phyloP scores from a whole-genome alignment of 306 rosid genomes.

The Acmispon strigosus region DNA sequence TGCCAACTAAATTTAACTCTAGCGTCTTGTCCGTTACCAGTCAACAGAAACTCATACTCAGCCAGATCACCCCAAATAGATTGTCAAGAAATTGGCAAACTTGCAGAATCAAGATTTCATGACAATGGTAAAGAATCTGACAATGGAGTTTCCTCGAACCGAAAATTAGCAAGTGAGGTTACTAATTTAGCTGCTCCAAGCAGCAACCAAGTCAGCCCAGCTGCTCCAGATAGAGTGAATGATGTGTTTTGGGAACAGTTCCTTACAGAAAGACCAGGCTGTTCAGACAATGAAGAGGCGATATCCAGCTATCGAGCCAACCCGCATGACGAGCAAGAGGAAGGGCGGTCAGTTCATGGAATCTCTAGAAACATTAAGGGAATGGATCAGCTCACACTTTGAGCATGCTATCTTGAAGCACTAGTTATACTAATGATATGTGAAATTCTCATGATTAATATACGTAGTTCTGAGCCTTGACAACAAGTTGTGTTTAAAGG shows the following conservation, averaged over 20 bases:
- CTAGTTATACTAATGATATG: not conserved
- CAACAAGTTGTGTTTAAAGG: not conserved
- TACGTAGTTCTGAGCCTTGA: not conserved
- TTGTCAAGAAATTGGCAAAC: conserved; percentile 44
- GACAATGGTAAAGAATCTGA: conserved; percentile 47
- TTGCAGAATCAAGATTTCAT: conserved; percentile 41
- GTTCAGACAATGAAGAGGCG: conserved; percentile 90
- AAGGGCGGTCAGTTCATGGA: conserved; percentile 48
- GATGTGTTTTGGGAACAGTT: conserved; percentile 97
- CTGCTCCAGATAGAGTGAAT: conserved; percentile 66
- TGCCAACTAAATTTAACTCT: conserved; percentile 86
- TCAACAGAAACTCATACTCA: conserved; percentile 42
- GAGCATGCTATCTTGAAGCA: conserved; percentile 23
- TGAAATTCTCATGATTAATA: not conserved
- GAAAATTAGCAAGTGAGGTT: conserved; percentile 28
- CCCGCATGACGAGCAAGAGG: conserved; percentile 56
- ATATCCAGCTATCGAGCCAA: conserved; percentile 62
- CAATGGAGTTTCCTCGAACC: conserved; percentile 35
- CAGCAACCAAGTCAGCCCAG: conserved; percentile 39
- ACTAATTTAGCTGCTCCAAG: conserved; percentile 32
- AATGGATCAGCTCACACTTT: conserved; percentile 56
- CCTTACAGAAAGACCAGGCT: conserved; percentile 95
- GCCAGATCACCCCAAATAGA: conserved; percentile 48
- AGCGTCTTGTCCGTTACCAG: conserved; percentile 67
- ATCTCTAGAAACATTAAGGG: conserved; percentile 47